Base-by-base conservation (phyloP, 2,329 filamentous ascomycete genomes). In the Ascochyta lentis region DNA sequence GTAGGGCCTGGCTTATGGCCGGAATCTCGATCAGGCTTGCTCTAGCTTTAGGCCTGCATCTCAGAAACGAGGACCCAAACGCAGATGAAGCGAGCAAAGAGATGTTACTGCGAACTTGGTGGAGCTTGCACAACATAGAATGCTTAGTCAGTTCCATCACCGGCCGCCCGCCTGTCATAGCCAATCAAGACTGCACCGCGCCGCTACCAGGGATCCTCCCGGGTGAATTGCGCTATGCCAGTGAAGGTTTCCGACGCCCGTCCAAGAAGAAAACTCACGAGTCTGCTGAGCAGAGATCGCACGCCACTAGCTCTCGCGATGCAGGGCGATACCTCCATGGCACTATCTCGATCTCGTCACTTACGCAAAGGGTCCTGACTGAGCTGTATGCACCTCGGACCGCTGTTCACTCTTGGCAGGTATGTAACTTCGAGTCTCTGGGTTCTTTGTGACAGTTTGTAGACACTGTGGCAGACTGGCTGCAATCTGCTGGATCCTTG, bases 61-160 rank as follows among this genome's bases (percentile, higher is more conserved):
- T 79, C 19, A 67, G 72, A 3, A 78, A 78, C 39, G 65, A 73
- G 31, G 68, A 70, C 27, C 63, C 61, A 4, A 59, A 58, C 6
- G 44, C 66, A 6, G 39, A 65, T 10, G 52, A 63, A 4, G 41
- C 54, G 1, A 61, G 64, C 22, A 76, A 70, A 54, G 76, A 79
- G 53, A 64, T 69, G 4, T 51, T 73, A n/a, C 56, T 69, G 15
- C 71, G 69, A 9, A 69, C 72, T 9, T 79, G 77, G 77, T 77
- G 76, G 73, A 71, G 71, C 39, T 47, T 79, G 19, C 74, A 74
- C 56, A 68, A 66, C 3, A 60, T 76, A 27, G 77, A 79, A 47
- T 69, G 71, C 27, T 57, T 76, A 3, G 59, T 78, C 2, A 70
- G 70, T 15, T 64, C 74, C 7, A 70, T 78, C 23, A 77, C 74